These are phyloP conservation scores for Plantago rigida DNA, from an alignment of 305 asterid species.

Conservation along the genomic window DNA sequence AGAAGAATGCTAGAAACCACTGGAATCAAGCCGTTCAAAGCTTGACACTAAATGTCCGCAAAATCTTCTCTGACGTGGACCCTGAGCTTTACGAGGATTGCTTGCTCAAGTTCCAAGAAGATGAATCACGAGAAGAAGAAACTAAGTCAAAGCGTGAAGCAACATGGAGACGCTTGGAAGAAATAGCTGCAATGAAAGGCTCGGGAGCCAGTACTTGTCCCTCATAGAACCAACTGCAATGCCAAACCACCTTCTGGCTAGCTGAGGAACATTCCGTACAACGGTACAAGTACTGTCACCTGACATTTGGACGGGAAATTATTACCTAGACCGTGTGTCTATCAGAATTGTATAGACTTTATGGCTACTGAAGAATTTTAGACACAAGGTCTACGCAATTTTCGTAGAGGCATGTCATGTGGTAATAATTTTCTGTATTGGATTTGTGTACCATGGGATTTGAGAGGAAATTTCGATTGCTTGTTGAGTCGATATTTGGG, in stretches of 20 bases:
- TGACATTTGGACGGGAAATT: not conserved
- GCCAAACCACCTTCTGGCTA: conserved; percentile 34
- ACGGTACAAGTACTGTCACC: too few species aligned
- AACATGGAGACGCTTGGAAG: conserved; percentile 73
- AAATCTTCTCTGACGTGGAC: conserved; percentile 60
- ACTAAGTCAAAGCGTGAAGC: conserved; percentile 50
- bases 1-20: conserved; percentile 40
- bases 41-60: conserved; percentile 59
- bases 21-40: conserved; percentile 52
- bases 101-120: conserved; percentile 58
- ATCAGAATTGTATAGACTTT: not conserved
- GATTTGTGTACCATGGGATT: too few species aligned
- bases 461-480: not conserved
- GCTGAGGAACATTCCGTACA: not conserved
- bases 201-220: conserved; percentile 43
- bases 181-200: conserved; percentile 54
- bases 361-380: conserved; percentile 1
- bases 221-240: conserved; percentile 29
- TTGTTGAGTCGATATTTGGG: not conserved
- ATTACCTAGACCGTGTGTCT: not conserved
- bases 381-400: not conserved
- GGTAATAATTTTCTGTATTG: not conserved
- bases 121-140: conserved; percentile 47
- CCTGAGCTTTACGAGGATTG: conserved; percentile 76
- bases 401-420: not conserved